Conservation (phyloP, 768 basidiomycete genomes). For the Termitomyces sp. region DNA sequence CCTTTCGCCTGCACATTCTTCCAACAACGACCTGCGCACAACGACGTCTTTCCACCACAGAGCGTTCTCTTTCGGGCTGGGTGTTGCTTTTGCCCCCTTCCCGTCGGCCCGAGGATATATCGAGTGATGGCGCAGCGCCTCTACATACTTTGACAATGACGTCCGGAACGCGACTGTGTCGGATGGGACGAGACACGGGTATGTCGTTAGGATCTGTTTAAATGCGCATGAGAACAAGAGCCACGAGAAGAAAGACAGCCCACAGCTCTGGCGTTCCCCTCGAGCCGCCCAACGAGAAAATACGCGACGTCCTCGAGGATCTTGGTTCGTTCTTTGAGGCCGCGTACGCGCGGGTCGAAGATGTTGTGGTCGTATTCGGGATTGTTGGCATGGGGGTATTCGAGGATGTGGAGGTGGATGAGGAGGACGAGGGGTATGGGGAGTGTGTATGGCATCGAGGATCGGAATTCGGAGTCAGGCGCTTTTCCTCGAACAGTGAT, state of each 20-base stretch:
- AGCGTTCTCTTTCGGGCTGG: conserved; percentile 3
- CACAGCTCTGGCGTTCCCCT: conserved; percentile 29
- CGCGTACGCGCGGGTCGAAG: conserved; percentile 37
- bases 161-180: conserved; percentile 47
- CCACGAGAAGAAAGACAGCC: background rate
- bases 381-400: conserved; percentile 41
- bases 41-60: conserved; percentile 59
- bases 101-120: conserved; percentile 20
- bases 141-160: conserved; percentile 45
- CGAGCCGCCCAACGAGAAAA: conserved; percentile 42
- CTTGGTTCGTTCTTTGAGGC: conserved; percentile 45
- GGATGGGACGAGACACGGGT: conserved; percentile 49
- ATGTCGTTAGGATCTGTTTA: conserved; percentile 38
- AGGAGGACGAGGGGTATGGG: conserved; percentile 37
- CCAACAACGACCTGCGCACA: conserved; percentile 49
- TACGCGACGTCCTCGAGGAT: conserved; percentile 47
- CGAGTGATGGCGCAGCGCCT: conserved; percentile 35
- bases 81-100: conserved; percentile 10
- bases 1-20: conserved; percentile 50
- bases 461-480: too few species aligned
- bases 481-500: too few species aligned
- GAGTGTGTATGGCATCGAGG: background rate
- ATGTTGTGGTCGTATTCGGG: conserved; percentile 45
- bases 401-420: conserved; percentile 47
- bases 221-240: background rate